Evolutionary conservation across 1,284 basidiomycete genomes (phyloP), one percentile per base, ranked within the genome.

Genomic region (Cystobasidium pallidum): DNA sequence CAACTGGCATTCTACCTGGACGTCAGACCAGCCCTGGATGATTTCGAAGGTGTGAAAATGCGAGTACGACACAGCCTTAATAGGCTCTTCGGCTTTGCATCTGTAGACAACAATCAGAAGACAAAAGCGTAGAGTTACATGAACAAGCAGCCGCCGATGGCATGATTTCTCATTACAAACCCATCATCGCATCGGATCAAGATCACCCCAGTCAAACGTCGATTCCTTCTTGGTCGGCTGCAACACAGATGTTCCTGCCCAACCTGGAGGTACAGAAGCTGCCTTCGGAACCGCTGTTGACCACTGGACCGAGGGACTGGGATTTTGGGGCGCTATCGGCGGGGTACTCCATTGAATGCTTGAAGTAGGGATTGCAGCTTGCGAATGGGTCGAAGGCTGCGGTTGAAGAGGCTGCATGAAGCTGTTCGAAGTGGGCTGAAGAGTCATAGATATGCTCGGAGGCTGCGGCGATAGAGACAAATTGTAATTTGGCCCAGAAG

Each of bases 11-110:
- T 99, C 82, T 96, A 90, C 81, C 86, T 99, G 49, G 96, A 99
- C 78, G 94, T 92, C 13, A 85, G 95, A 58, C 95, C 95, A 0
- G 94, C 95, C 1, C 81, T 98, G 47, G 94, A 97, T 79, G 91
- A 85, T 77, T 91, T 91, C 88, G 92, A 96, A 78, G 91, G 91
- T 17, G 83, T 92, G 19, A 87, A 87, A 77, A 91, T 97, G 88
- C 87, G 84, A 21, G 67, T 77, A 1, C 72, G 73, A 43, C 74
- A 73, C 66, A 58, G 73, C 43, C 72, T 68, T 13, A 64, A 71
- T 26, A 47, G 55, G 32, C 70, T 72, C 26, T 73, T 73, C 34
- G 72, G 72, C 74, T 79, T 81, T 32, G 43, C 62, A 11, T 39
- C 49, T 26, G 54, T 66, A 4, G 74, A 71, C 26, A 67, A 55